Evolutionary conservation across 345 rosid genomes (phyloP), one percentile per base, ranked within the genome.

Genomic region (Populus tremula): DNA sequence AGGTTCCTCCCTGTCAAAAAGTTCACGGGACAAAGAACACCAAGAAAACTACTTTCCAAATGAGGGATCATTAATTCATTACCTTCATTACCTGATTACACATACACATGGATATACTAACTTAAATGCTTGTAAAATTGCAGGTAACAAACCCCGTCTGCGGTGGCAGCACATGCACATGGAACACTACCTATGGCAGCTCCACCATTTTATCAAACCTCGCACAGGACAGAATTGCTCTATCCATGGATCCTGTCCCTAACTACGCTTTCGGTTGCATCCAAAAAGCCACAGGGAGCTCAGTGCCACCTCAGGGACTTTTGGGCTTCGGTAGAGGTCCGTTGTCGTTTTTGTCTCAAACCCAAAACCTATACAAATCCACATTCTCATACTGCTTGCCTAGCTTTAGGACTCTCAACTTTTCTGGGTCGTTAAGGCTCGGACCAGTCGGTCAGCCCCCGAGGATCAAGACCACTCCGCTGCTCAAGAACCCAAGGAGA

Each of bases 351-450:
- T 65, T 91, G 72, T 90, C 97, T 2, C 99, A 96, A 75, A 83
- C 98, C 81, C 91, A 90, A 79, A 80, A 65, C 74, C 83, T 93
- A 3, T 96, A 92, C 80, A 77, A 83, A 62, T 89, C 95, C 23
- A 92, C 97, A 2, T 96, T 96, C 82, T 96, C 99, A 0, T 96
- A 92, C 63, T 96, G 99, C 84, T 83, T 96, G 82, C 99, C 99
- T 13, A 90, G 89, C 80, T 88, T 89, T 71, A 93, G 83, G 92
- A 80, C 97, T 0, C 65, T 71, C 9, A 91, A 84, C 80, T 96
- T 93, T 84, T 91, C 99, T 12, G 98, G 99, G 73, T 89, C 99
- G 11, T 62, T 96, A 70, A 87, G 94, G 72, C 89, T 96, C 43
- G 98, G 99, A 33, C 99, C 97, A 18, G 73, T 54, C 38, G 87